Base-by-base conservation (phyloP, 768 basidiomycete genomes). In the Leucogyrophana mollusca region DNA sequence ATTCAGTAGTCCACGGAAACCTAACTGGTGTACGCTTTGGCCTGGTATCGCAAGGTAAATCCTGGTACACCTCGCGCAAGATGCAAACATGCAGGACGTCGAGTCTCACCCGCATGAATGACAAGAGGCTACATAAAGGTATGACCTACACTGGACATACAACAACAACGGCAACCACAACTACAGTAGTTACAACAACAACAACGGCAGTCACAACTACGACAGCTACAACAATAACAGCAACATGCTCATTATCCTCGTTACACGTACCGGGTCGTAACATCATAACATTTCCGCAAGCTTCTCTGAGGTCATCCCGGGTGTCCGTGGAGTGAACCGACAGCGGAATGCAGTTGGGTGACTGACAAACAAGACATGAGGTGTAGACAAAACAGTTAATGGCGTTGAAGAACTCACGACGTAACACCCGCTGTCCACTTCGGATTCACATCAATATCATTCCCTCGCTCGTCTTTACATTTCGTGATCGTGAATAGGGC, bases 401-500 rank as follows among this genome's bases (percentile, higher is more conserved):
- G 20, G 20, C 24, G 38, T 14, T 3, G 5, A 34, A 30, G 37
- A 5, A 53, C 62, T 43, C 53, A 64, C 62, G 61, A 59, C 9
- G 61, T 63, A 10, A 64, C 43, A 0, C 61, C 64, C 11, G 40
- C 49, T 6, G 59, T 54, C 56, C 54, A 64, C 16, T 33, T 43
- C 0, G 64, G 61, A 4, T 53, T 43, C 11, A 58, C 56, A 5
- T 30, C 40, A 16, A 66, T 20, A 3, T 64, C 50, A 8, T 57
- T 51, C 17, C 62, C 64, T 33, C 48, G 50, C 30, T 54, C 49
- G 34, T 64, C 59, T 34, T 52, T 57, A 17, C 52, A 54, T 21
- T 66, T 67, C 34, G 39, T 45, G 38, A 74, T 68, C 11, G 53
- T 53, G 50, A 73, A 71, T 2, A 63, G 42, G 3, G 71, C 66